Percentiles rank a stretch among this genome's conserved stretches.
phyloP scores from a whole-genome alignment of 2,329 filamentous ascomycete species.

The Fonsecaea multimorphosa region DNA sequence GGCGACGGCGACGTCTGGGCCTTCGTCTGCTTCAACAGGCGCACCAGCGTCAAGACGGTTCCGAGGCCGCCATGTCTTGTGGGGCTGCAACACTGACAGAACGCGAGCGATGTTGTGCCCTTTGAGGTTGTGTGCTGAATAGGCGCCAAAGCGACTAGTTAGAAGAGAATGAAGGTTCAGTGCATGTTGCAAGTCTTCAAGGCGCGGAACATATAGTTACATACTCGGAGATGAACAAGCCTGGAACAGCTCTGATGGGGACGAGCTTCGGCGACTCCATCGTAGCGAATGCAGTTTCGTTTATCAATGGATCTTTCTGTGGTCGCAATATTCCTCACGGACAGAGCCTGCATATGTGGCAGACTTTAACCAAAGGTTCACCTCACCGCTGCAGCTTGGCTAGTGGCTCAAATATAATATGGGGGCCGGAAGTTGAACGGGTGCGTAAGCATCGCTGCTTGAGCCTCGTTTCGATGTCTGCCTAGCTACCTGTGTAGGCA shows the following conservation, averaged over 20 bases:
- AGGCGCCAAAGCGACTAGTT: constrained; percentile 34
- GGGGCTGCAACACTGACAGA: constrained; percentile 8
- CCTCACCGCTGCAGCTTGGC: no score
- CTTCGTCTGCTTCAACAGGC: neutral
- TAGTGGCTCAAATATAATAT: no score
- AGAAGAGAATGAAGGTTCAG: neutral
- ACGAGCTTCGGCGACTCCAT: constrained; percentile 2
- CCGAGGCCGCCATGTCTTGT: neutral
- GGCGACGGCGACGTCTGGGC: neutral
- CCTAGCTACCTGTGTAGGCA: no score
- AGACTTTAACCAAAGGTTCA: no score
- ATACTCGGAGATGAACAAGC: constrained; percentile 36
- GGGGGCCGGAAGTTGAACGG: no score
- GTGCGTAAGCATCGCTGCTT: no score
- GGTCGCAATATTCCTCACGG: no score
- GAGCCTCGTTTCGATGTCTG: no score
- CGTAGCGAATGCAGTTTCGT: neutral
- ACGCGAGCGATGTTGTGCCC: constrained; percentile 6
- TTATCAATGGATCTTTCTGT: no score
- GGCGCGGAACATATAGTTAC: neutral
- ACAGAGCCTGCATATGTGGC: no score
- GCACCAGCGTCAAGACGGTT: neutral
- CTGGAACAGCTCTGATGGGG: constrained; percentile 22
- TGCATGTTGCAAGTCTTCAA: neutral
- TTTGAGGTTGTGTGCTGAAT: constrained; percentile 11